Percentiles rank a stretch among this genome's conserved stretches.
phyloP scores from a whole-genome alignment of 139 green algal species.

The Closterium sp. region DNA sequence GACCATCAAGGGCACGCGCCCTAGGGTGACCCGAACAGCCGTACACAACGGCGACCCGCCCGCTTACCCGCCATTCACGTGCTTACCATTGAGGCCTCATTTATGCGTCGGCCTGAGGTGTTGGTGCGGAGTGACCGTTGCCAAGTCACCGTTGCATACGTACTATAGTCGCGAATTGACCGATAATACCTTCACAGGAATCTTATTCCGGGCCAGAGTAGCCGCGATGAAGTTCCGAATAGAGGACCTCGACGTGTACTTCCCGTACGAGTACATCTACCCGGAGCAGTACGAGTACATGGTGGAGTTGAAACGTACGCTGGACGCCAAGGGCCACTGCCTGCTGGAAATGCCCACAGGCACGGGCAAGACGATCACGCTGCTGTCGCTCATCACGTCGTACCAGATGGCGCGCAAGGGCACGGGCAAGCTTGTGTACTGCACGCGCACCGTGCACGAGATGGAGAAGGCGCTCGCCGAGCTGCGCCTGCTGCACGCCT shows the following conservation, averaged over 20 bases:
- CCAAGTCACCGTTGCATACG: no score
- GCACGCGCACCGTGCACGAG: constrained; percentile 98
- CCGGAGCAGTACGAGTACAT: constrained; percentile 98
- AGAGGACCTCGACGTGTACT: constrained; percentile 93
- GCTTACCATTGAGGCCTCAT: no score
- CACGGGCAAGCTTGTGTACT: constrained; percentile 97
- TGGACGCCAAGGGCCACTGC: constrained; percentile 95
- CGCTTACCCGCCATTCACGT: no score
- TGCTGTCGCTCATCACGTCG: constrained; percentile 96
- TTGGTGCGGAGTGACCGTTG: no score
- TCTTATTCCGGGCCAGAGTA: no score
- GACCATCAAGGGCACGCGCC: no score
- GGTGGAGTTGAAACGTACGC: constrained; percentile 91
- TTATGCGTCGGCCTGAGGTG: no score
- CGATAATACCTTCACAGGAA: no score
- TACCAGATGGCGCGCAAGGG: constrained; percentile 95
- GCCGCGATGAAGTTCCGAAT: constrained; percentile 78
- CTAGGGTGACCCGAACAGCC: no score
- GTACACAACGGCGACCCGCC: no score
- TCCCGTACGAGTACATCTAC: constrained; percentile 96
- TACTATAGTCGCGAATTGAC: no score
- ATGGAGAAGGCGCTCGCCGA: constrained; percentile 95
- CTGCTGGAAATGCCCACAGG: constrained; percentile 99
- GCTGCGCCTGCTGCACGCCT: constrained; percentile 77
- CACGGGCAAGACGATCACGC: constrained; percentile 98